A percentile compares a stretch with the other conserved stretches of the same genome.
Conservation (phyloP, 345 rosid genomes). For the Leavenworthia alabamica region DNA sequence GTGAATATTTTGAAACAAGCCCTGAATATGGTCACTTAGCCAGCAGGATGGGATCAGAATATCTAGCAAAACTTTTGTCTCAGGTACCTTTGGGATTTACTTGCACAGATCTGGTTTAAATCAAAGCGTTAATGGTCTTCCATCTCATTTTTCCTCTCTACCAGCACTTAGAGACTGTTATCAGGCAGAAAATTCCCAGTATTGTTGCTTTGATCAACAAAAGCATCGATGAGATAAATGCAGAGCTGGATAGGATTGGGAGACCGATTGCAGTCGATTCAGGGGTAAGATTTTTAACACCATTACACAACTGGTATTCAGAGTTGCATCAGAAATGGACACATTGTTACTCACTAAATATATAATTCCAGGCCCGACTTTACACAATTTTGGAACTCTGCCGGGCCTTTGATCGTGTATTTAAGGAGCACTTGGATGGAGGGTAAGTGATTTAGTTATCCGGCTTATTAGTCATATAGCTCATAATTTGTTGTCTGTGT, state of each 20-base stretch:
- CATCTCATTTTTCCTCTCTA: conserved; percentile 6
- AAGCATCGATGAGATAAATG: conserved; percentile 93
- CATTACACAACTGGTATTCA: neutral
- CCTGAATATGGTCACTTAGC: conserved; percentile 96
- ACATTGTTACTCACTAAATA: conserved; percentile 14
- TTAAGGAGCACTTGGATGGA: conserved; percentile 98
- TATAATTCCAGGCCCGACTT: conserved; percentile 68
- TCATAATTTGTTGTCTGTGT: neutral
- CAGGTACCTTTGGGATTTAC: conserved; percentile 45
- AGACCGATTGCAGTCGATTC: conserved; percentile 95
- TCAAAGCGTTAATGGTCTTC: conserved; percentile 7
- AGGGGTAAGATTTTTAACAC: conserved; percentile 62
- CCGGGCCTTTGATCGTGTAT: conserved; percentile 95
- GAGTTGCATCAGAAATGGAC: neutral
- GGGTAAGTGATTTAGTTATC: conserved; percentile 51
- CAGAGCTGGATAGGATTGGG: conserved; percentile 94
- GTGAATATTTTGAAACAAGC: conserved; percentile 93
- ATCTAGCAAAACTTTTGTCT: conserved; percentile 89
- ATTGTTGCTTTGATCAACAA: conserved; percentile 90
- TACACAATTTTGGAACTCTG: conserved; percentile 93
- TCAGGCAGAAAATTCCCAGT: conserved; percentile 95
- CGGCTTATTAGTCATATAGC: neutral
- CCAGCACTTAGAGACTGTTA: conserved; percentile 90
- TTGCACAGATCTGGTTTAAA: neutral
- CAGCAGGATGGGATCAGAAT: conserved; percentile 93